Evolutionary conservation across 139 green algal species (phyloP).

Genomic region (Zygnema cylindricum): DNA sequence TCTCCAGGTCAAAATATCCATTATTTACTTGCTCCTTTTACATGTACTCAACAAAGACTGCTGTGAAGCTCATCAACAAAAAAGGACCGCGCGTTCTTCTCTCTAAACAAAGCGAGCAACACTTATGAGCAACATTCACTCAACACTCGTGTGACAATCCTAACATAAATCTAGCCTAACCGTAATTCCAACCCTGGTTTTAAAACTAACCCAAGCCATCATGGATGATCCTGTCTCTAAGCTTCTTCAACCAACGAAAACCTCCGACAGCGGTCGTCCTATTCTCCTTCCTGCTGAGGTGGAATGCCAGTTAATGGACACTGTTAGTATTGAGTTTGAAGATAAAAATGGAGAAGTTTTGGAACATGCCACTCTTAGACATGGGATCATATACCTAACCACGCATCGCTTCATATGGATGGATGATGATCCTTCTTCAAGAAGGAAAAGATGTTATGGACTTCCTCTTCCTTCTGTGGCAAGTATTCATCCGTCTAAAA

Average conservation of each 20-base stretch:
- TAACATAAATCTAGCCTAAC: too few species aligned
- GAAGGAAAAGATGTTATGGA: neutral
- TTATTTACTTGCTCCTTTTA: too few species aligned
- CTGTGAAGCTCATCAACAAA: too few species aligned
- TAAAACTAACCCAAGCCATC: too few species aligned
- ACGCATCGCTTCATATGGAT: constrained; percentile 59
- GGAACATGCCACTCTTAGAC: constrained; percentile 28
- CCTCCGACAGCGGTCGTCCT: constrained; percentile 17
- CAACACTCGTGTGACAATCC: too few species aligned
- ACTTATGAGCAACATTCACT: too few species aligned
- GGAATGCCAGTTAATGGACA: constrained; percentile 50
- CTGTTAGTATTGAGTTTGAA: constrained; percentile 37
- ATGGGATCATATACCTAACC: constrained; percentile 38
- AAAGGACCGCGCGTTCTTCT: too few species aligned
- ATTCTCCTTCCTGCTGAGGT: constrained; percentile 32
- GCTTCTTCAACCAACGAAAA: neutral
- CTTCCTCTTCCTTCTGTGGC: constrained; percentile 5
- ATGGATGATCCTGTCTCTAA: neutral
- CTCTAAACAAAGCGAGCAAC: too few species aligned
- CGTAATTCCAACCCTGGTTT: too few species aligned
- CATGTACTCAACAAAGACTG: too few species aligned
- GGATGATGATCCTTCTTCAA: neutral
- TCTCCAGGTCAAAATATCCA: too few species aligned
- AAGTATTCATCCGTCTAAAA: neutral
- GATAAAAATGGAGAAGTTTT: constrained; percentile 25